phyloP scores from a whole-genome alignment of 2,329 filamentous ascomycete genomes.

The Nannizziopsis arthrosporioides region DNA sequence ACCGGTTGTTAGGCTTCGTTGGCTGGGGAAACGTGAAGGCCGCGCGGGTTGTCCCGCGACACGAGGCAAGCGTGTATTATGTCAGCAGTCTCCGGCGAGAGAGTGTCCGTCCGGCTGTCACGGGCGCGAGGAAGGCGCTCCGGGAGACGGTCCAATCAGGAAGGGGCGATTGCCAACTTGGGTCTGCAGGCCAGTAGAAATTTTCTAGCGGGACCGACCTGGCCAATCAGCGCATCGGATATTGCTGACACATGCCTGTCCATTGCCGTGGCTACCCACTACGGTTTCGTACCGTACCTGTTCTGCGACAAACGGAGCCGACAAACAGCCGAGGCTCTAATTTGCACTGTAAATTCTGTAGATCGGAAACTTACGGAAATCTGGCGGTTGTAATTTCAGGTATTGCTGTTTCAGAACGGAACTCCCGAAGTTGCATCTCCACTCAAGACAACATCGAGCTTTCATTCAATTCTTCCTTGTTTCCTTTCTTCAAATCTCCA shows the following conservation, averaged over 20 bases:
- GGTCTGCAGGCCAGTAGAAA: conserved; percentile 16
- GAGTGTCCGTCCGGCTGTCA: not conserved
- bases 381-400: not conserved
- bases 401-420: conserved; percentile 1
- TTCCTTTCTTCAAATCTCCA: conserved; percentile 23
- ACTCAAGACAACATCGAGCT: conserved; percentile 11
- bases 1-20: no score
- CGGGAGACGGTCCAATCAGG: conserved; percentile 10
- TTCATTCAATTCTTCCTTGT: conserved; percentile 10
- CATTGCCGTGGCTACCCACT: conserved; percentile 4
- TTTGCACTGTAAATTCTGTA: not conserved
- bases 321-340: conserved; percentile 5
- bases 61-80: conserved; percentile 1
- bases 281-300: conserved; percentile 2
- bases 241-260: conserved; percentile 13
- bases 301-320: not conserved
- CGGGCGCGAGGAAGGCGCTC: conserved; percentile 5
- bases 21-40: not conserved
- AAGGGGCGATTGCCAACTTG: conserved; percentile 11
- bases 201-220: conserved; percentile 10
- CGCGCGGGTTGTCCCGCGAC: not conserved
- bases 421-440: conserved; percentile 4
- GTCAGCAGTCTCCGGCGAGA: not conserved
- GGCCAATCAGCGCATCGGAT: conserved; percentile 4
- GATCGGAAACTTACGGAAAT: not conserved